These are phyloP conservation scores for Gastrodia elata DNA, from an alignment of 106 monocot genomes.

Conservation along the genomic window DNA sequence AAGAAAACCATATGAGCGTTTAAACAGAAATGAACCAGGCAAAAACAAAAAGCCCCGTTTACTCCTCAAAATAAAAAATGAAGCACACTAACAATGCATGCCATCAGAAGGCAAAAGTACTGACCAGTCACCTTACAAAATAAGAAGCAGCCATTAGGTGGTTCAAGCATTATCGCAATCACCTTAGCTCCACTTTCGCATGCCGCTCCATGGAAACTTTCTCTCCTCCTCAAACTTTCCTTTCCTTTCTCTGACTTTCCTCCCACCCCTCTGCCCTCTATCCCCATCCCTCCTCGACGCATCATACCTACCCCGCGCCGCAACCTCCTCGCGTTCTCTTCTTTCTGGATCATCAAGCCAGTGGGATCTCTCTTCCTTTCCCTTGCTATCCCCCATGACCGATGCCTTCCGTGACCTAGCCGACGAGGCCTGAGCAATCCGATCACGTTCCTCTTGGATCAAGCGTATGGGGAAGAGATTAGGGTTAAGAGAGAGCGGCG, in stretches of 20 bases:
- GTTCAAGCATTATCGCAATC: conserved; percentile 1
- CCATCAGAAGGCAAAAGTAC: background rate
- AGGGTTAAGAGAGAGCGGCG: conserved; percentile 61
- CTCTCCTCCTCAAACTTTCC: conserved; percentile 7
- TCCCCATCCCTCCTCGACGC: conserved; percentile 9
- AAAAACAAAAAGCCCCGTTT: background rate
- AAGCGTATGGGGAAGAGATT: conserved; percentile 58
- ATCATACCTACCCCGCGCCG: conserved; percentile 3
- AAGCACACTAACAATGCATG: background rate
- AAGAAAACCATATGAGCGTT: background rate
- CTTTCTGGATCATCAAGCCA: conserved; percentile 32
- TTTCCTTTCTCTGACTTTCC: background rate
- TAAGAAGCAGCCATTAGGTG: background rate
- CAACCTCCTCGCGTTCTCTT: conserved; percentile 9
- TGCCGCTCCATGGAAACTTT: conserved; percentile 61
- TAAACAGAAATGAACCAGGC: background rate
- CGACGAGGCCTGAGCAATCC: conserved; percentile 23
- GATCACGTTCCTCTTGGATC: conserved; percentile 39
- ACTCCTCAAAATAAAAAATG: background rate
- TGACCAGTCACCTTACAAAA: background rate
- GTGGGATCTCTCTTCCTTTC: conserved; percentile 14
- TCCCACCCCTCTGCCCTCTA: conserved; percentile 1
- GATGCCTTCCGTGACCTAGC: conserved; percentile 17
- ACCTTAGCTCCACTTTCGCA: conserved; percentile 27
- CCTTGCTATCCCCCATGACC: conserved; percentile 29